phyloP scores from a whole-genome alignment of 2,329 filamentous ascomycete species.

The Huntiella decipiens region DNA sequence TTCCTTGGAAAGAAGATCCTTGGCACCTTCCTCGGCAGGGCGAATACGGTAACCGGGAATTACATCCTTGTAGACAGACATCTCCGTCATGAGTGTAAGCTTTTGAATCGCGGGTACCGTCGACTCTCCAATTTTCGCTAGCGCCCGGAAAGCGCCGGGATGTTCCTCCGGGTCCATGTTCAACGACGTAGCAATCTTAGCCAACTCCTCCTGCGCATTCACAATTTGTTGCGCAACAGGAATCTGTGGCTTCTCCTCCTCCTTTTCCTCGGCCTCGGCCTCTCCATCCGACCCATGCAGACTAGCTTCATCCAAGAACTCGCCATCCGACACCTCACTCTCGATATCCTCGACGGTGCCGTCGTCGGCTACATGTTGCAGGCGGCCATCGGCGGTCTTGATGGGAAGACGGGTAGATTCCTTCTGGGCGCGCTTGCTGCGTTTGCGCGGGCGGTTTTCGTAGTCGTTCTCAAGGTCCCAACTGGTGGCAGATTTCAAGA shows the following conservation, averaged over 20 bases:
- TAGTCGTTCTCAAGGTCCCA: constrained; percentile 92
- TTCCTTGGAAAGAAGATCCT: constrained; percentile 77
- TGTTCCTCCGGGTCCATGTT: constrained; percentile 93
- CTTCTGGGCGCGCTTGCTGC: constrained; percentile 48
- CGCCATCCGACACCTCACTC: constrained; percentile 28
- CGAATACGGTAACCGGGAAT: constrained; percentile 94
- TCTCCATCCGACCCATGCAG: constrained; percentile 36
- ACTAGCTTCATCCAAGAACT: constrained; percentile 39
- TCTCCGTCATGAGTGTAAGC: constrained; percentile 67
- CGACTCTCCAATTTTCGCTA: constrained; percentile 56
- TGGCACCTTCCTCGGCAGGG: constrained; percentile 51
- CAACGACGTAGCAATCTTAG: constrained; percentile 58
- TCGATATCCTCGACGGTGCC: constrained; percentile 42
- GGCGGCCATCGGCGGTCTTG: constrained; percentile 59
- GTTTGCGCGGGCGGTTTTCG: constrained; percentile 58
- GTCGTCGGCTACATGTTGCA: constrained; percentile 40
- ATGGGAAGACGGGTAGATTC: constrained; percentile 67
- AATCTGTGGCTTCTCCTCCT: constrained; percentile 38
- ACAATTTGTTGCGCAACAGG: constrained; percentile 63
- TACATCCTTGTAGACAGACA: constrained; percentile 83
- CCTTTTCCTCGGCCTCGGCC: constrained; percentile 27
- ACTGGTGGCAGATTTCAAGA: constrained; percentile 55
- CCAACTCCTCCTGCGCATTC: constrained; percentile 80
- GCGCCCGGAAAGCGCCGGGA: constrained; percentile 54
- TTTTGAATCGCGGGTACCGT: constrained; percentile 60